These are phyloP conservation scores for Schizonepeta tenuifolia DNA, from an alignment of 257 asterid species.

Conservation along the genomic window DNA sequence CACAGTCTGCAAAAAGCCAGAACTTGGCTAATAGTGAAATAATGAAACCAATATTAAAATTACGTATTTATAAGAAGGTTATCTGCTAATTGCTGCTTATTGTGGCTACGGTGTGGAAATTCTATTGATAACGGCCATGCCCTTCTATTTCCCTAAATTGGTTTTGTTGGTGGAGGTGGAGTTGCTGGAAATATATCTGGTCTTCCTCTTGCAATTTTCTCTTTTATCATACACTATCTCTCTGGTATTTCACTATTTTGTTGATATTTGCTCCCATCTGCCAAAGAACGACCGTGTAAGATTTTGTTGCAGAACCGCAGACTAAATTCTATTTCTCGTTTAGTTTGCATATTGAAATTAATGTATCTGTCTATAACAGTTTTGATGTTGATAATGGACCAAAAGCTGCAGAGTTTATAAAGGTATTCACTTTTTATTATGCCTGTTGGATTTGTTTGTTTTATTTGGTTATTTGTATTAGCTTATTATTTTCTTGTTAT, in stretches of 20 bases:
- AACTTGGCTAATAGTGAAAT: too few relatives aligned
- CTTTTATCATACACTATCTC: too few relatives aligned
- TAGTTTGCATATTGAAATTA: conserved; percentile 20
- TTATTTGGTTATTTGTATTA: not conserved
- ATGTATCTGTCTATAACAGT: conserved; percentile 49
- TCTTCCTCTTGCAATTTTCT: too few relatives aligned
- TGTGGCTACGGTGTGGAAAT: too few relatives aligned
- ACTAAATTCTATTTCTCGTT: not conserved
- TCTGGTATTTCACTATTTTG: too few relatives aligned
- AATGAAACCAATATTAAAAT: too few relatives aligned
- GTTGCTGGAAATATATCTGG: not conserved
- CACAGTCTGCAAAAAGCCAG: too few relatives aligned
- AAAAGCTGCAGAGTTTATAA: conserved; percentile 89
- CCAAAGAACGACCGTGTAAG: not conserved
- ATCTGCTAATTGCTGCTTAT: too few relatives aligned
- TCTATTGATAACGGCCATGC: too few relatives aligned
- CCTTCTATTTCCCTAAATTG: not conserved
- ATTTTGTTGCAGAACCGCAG: not conserved
- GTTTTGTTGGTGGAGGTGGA: not conserved
- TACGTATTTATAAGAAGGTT: too few relatives aligned
- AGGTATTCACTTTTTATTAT: conserved; percentile 46
- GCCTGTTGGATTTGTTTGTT: conserved; percentile 18
- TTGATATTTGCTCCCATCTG: not conserved
- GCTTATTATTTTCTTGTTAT: not conserved
- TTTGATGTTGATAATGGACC: conserved; percentile 96